A percentile compares a stretch with the other conserved stretches of the same genome.
These are phyloP conservation scores for Yarrowia porcina DNA, from an alignment of 805 yeast species.

Conservation along the genomic window DNA sequence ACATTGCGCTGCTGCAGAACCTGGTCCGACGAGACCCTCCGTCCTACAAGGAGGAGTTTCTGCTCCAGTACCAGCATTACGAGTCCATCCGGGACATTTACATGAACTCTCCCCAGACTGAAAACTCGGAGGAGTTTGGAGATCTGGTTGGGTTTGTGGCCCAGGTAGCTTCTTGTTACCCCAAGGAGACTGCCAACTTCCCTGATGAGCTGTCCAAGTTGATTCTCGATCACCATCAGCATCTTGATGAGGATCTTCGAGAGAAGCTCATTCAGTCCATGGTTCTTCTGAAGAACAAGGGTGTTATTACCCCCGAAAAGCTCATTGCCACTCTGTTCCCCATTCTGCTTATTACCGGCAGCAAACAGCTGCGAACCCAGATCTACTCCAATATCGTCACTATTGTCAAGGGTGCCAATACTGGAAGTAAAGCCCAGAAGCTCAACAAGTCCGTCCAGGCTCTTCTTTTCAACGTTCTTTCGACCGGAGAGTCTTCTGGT, in stretches of 20 bases:
- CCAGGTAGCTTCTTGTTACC: constrained; percentile 87
- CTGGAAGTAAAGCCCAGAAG: constrained; percentile 86
- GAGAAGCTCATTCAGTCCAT: constrained; percentile 89
- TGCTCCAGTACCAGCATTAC: constrained; percentile 89
- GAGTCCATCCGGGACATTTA: constrained; percentile 86
- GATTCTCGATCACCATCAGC: constrained; percentile 71
- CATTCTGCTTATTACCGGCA: constrained; percentile 60
- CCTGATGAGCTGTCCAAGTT: constrained; percentile 76
- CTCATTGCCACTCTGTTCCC: constrained; percentile 88
- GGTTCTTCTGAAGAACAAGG: constrained; percentile 86
- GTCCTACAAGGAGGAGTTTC: constrained; percentile 89
- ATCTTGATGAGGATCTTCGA: constrained; percentile 76
- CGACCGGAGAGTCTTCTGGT: constrained; percentile 77
- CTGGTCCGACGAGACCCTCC: constrained; percentile 90
- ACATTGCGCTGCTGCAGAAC: constrained; percentile 86
- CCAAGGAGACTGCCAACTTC: constrained; percentile 78
- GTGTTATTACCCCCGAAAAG: constrained; percentile 70
- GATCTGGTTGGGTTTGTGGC: constrained; percentile 88
- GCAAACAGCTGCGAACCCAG: constrained; percentile 77
- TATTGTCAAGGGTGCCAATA: constrained; percentile 74
- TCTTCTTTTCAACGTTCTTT: constrained; percentile 78
- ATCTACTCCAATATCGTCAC: constrained; percentile 77
- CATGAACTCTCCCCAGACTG: constrained; percentile 63
- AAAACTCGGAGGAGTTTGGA: constrained; percentile 62
- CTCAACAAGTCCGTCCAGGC: constrained; percentile 90